A percentile compares a stretch with the other conserved stretches of the same genome.
These are phyloP conservation scores for Fomitopsis palustris DNA, from an alignment of 1,284 basidiomycete genomes.

Conservation along the genomic window DNA sequence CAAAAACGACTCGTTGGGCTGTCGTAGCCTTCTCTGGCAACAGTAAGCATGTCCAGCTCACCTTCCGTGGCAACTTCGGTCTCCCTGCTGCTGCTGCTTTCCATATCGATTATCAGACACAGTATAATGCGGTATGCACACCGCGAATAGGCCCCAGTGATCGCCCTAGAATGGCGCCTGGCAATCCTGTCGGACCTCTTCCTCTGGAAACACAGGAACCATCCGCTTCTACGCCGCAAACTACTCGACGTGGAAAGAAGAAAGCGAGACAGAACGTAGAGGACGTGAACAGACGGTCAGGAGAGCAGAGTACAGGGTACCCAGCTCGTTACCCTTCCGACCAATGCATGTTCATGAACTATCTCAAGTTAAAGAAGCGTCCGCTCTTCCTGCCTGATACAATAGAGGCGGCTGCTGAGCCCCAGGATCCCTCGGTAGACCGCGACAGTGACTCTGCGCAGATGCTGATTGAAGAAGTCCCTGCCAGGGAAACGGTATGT, in stretches of 20 bases:
- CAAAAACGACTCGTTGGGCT: background rate
- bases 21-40: background rate
- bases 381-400: background rate
- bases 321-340: background rate
- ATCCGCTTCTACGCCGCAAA: background rate
- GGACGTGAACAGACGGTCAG: background rate
- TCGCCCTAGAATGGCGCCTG: background rate
- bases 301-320: background rate
- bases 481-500: background rate
- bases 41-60: background rate
- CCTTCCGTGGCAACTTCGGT: background rate
- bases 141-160: background rate
- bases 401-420: background rate
- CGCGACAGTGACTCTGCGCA: background rate
- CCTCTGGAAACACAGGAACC: background rate
- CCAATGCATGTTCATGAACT: background rate
- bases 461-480: background rate
- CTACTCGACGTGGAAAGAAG: background rate
- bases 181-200: background rate
- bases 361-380: constrained; percentile 8
- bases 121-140: background rate
- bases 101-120: background rate
- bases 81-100: background rate
- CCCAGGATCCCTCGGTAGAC: background rate
- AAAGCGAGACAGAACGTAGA: background rate